phyloP scores from a whole-genome alignment of 805 yeast species.

The Suhomyces sp. region DNA sequence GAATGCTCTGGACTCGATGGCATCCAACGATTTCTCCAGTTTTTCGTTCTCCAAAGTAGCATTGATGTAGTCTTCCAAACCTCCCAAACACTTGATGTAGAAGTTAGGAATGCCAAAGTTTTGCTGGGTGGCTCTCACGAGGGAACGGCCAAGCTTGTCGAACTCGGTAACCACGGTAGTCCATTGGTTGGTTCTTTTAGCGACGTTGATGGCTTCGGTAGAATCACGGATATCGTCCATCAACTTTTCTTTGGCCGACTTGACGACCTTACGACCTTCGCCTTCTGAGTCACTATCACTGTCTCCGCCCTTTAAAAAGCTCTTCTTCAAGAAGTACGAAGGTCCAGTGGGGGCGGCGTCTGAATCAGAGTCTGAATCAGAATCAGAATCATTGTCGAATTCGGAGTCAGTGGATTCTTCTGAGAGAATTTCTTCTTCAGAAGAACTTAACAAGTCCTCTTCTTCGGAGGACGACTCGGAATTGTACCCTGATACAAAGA shows the following conservation, averaged over 20 bases:
- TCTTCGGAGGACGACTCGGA: constrained; percentile 54
- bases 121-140: constrained; percentile 73
- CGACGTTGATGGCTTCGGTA: constrained; percentile 65
- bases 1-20: constrained; percentile 79
- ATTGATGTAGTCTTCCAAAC: constrained; percentile 65
- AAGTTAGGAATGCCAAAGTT: constrained; percentile 68
- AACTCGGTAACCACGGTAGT: constrained; percentile 67
- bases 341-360: constrained; percentile 49
- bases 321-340: constrained; percentile 52
- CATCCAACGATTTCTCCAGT: constrained; percentile 69
- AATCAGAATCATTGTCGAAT: constrained; percentile 43
- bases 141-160: constrained; percentile 68
- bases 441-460: constrained; percentile 50
- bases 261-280: constrained; percentile 81
- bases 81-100: constrained; percentile 65
- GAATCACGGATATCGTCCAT: constrained; percentile 77
- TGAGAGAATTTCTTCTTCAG: constrained; percentile 59
- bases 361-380: constrained; percentile 21
- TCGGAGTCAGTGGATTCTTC: constrained; percentile 46
- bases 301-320: constrained; percentile 43
- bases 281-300: constrained; percentile 52
- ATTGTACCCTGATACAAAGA: constrained; percentile 67
- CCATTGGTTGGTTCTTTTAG: constrained; percentile 77
- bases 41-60: constrained; percentile 51
- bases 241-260: constrained; percentile 89